Conservation (phyloP, 2,329 filamentous ascomycete genomes). For the Botrytis deweyae region DNA sequence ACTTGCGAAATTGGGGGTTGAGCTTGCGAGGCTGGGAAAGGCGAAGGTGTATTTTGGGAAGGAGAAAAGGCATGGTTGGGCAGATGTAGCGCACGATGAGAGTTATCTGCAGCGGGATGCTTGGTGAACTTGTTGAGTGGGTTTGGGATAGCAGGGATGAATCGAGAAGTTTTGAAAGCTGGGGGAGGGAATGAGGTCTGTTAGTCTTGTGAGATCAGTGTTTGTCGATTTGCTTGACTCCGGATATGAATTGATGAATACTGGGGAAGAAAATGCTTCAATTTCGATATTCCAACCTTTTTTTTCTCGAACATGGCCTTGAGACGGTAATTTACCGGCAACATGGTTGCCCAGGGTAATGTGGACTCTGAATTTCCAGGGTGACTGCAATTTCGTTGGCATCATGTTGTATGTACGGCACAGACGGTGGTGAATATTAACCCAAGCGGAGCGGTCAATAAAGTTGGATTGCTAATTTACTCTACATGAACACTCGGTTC, state of each 20-base stretch:
- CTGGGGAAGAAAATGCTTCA: not conserved
- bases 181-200: not conserved
- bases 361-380: not conserved
- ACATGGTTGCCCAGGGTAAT: not conserved
- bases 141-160: not conserved
- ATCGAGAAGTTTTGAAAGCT: not conserved
- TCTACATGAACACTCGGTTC: not conserved
- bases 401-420: not conserved
- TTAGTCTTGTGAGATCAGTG: not conserved
- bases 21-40: not conserved
- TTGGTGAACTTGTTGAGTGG: not conserved
- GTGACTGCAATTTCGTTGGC: not conserved
- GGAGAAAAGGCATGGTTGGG: not conserved
- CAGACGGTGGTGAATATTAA: not conserved
- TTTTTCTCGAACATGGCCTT: accelerated
- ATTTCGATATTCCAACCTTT: not conserved
- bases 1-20: not conserved
- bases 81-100: not conserved
- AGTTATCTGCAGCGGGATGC: not conserved
- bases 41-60: not conserved
- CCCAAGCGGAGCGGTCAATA: not conserved
- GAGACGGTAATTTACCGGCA: not conserved
- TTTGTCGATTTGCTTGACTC: not conserved
- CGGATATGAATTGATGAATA: not conserved
- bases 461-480: not conserved